A percentile compares a stretch with the other conserved stretches of the same genome.
Conservation (phyloP, 768 basidiomycete species). For the Kwoniella heveanensis region DNA sequence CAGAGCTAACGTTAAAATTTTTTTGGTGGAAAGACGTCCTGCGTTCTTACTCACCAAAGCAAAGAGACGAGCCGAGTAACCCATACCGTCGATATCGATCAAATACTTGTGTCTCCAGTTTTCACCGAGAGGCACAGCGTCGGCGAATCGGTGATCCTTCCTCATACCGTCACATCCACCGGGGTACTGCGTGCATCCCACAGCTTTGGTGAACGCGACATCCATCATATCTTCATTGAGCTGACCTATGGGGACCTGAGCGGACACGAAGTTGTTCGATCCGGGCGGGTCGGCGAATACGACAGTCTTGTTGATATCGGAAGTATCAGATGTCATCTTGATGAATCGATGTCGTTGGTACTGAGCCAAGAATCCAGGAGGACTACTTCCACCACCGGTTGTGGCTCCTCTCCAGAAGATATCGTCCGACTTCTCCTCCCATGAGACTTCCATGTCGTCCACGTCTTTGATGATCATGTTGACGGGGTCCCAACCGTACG, state of each 20-base stretch:
- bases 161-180: slow-evolving; percentile 68
- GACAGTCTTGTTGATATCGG: slow-evolving; percentile 64
- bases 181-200: slow-evolving; percentile 71
- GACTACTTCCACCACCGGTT: slow-evolving; percentile 88
- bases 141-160: slow-evolving; percentile 68
- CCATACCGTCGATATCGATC: slow-evolving; percentile 91
- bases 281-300: slow-evolving; percentile 70
- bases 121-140: slow-evolving; percentile 75
- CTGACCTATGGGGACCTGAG: slow-evolving; percentile 63
- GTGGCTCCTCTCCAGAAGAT: slow-evolving; percentile 95
- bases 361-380: slow-evolving; percentile 74
- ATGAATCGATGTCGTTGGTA: slow-evolving; percentile 80
- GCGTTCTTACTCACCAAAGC: slow-evolving; percentile 54
- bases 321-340: slow-evolving; percentile 69
- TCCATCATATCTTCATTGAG: slow-evolving; percentile 85
- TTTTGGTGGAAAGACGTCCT: too few relatives aligned
- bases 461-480: slow-evolving; percentile 71
- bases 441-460: slow-evolving; percentile 82
- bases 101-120: slow-evolving; percentile 95
- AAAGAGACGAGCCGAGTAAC: slow-evolving; percentile 83
- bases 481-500: slow-evolving; percentile 85
- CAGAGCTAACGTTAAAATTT: too few relatives aligned
- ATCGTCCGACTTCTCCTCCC: slow-evolving; percentile 82
- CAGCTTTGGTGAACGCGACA: slow-evolving; percentile 76
- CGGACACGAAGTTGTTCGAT: slow-evolving; percentile 65